Base-by-base conservation (phyloP, 306 rosid genomes). In the Cicer judaicum region DNA sequence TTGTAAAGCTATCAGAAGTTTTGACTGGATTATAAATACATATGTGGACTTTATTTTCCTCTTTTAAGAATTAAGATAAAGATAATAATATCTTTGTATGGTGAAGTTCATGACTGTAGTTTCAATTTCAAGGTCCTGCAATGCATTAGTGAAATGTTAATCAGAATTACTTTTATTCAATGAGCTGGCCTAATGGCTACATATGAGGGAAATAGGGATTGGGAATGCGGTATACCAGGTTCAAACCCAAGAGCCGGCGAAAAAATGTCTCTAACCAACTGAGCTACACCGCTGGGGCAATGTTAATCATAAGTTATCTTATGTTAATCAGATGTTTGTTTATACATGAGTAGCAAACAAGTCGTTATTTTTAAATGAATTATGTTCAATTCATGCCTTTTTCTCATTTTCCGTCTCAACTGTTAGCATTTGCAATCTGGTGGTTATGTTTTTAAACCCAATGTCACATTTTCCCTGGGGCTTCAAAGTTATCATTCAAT, bases 21-120 rank as follows among this genome's bases (percentile, higher is more conserved):
- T 19, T 49, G 41, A 47, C 75, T 64, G 72, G 69, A 64, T 42
- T 74, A 74, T 24, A 74, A 39, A 52, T 46, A 62, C 11, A 62
- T 14, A 42, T 19, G 52, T 29, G 65, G 14, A 14, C 64, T 38
- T 56, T 64, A 44, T 71, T 43, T 70, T 50, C 53, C 54, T 64
- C 5, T 60, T 50, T 50, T 14, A 75, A 49, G 36, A 29, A 29
- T 29, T 29, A 29, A 29, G 36, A 29, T 29, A 29, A 29, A 29
- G 72, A 76, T 71, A 16, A 56, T 77, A 72, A 16, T 40, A 60
- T 52, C 3, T 10, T 41, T 72, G 39, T n/a, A 49, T 42, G 2
- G 8, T 61, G 62, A 62, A 60, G 19, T 74, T 60, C 52, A 8
- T 57, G 10, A 55, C 70, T 59, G n/a, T 6, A 47, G 49, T 38